These are phyloP conservation scores for Torulaspora microellipsoides DNA, from an alignment of 805 yeast genomes.

Conservation along the genomic window DNA sequence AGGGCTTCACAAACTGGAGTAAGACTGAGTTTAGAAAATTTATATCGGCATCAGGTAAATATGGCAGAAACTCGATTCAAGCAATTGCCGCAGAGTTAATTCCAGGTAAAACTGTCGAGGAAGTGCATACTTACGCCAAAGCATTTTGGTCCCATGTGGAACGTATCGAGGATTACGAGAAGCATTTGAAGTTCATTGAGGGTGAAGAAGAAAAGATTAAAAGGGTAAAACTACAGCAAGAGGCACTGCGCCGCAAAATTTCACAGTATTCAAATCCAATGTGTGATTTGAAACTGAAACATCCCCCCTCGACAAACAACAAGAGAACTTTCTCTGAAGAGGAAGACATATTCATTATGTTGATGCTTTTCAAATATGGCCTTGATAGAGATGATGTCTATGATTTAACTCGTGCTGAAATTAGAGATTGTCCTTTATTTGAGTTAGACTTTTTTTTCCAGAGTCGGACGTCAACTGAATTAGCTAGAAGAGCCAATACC, in stretches of 20 bases:
- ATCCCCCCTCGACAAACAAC: conserved; percentile 65
- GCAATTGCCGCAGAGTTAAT: conserved; percentile 70
- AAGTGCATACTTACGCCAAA: conserved; percentile 69
- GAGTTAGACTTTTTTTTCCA: conserved; percentile 85
- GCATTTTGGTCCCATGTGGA: conserved; percentile 77
- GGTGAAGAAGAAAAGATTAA: conserved; percentile 81
- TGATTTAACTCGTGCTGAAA: conserved; percentile 71
- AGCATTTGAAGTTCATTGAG: conserved; percentile 74
- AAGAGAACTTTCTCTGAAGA: conserved; percentile 75
- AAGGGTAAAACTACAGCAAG: conserved; percentile 64
- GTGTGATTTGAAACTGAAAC: conserved; percentile 65
- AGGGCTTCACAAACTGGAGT: conserved; percentile 81
- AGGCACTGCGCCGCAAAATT: conserved; percentile 70
- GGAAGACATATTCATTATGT: conserved; percentile 82
- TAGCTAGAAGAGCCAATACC: conserved; percentile 77
- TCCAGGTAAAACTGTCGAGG: conserved; percentile 75
- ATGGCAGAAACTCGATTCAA: conserved; percentile 71
- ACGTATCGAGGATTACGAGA: conserved; percentile 85
- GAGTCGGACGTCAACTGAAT: conserved; percentile 70
- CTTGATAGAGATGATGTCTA: conserved; percentile 72
- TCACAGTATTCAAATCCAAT: conserved; percentile 69
- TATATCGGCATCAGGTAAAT: conserved; percentile 64
- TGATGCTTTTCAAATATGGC: conserved; percentile 77
- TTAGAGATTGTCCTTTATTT: conserved; percentile 70
- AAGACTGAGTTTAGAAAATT: conserved; percentile 85